Base-by-base conservation (phyloP, 257 asterid species). In the Scutellaria baicalensis region DNA sequence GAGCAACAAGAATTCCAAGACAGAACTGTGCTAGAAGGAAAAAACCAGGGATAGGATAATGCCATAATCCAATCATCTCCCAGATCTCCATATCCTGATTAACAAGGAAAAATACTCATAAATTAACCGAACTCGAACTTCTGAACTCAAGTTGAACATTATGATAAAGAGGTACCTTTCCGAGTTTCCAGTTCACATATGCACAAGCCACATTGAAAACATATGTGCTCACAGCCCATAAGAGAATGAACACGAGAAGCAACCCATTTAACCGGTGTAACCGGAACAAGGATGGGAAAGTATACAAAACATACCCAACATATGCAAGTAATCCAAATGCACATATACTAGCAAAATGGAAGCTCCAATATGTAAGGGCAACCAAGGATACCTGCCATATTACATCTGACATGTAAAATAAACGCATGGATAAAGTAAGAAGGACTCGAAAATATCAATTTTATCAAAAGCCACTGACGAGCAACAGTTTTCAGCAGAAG, bases 61-160 rank as follows among this genome's bases (percentile, higher is more conserved):
- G 99, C 99, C 99, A 93, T 73, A 93, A 73, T 70, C 99, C 99
- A 80, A 93, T 84, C 97, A 89, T 89, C 85, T 93, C 99, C 99
- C 99, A 93, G 68, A 88, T 91, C 83, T 91, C 94, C 97, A 91
- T 91, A 77, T 93, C 97, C 99, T 93, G 85, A 65, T 50, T 48
- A 70, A 67, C 59, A 75, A 63, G 68, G 18, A 71, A 65, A 76
- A 59, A 9, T 39, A 54, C 59, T 38, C 12, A 69, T 71, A 75
- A 80, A 73, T 49, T 44, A 78, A 58, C 43, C 68, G 64, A 68
- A n/a, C 60, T 70, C 9, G 17, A 68, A 59, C 68, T 52, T 47
- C 21, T 14, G 68, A 75, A 63, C 56, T 39, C 62, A 78, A 60
- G 36, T 57, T 18, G 57, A 69, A 55, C 58, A 81, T 54, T 59